Evolutionary conservation across 2,329 filamentous ascomycete species (phyloP), one percentile per base, ranked within the genome.

Genomic region (Fusarium abutilonis): DNA sequence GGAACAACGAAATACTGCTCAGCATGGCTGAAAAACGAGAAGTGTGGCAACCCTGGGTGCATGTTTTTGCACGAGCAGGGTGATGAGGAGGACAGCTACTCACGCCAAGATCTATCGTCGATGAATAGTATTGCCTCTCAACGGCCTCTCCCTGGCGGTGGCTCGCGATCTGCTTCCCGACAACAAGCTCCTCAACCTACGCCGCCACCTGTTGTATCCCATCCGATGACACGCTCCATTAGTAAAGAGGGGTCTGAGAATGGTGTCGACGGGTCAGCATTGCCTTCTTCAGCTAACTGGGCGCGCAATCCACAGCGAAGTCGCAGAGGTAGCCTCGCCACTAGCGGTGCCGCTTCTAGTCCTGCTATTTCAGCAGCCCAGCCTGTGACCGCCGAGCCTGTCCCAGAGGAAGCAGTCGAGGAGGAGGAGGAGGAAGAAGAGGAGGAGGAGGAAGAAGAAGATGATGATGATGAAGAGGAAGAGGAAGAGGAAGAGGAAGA

Each of bases 1-100:
- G 95, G 95, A 21, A 99, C 95, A 1, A 99, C 95, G 5, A 99
- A 99, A 75, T 99, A 99, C 76, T 99, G 95, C 76, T 99, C 95
- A 0, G 94, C 95, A 4, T 99, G 96, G 82, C 83, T 99, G 15
- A 90, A 96, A 55, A 93, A 96, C 67, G 95, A 99, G 76, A 90
- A 89, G 66, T 99, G 95, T 77, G 93, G 91, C 53, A 99, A 99
- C 72, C 88, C 93, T 47, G 94, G 95, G 63, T 99, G 95, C 80
- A 99, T 97, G 86, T 99, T 99, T 76, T 79, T 99, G 46, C 95
- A 99, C 73, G 96, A 99, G 77, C 91, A 95, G 35, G 96, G 95
- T n/a, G 95, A 99, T 72, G 95, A 97, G 69, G 94, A 95, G 67
- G 94, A 98, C 72, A 97, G 93, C 77, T 98, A 97, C 74, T 96